Evolutionary conservation across 192 early-diverging fungal genomes (phyloP), one percentile per base, ranked within the genome.

Genomic region (Coemansia sp.): DNA sequence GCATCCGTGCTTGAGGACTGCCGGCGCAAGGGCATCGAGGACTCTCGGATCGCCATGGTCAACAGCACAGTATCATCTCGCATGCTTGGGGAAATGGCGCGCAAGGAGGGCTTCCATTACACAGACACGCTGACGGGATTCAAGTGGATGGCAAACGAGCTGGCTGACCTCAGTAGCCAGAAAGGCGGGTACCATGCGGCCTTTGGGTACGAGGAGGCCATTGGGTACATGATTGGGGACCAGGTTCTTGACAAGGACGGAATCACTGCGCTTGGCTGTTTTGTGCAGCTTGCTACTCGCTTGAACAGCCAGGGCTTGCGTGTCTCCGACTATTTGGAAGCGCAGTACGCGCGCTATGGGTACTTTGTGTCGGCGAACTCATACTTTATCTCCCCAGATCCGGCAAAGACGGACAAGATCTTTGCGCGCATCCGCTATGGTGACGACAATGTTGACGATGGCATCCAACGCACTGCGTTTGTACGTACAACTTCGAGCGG

Each of bases 161-260:
- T 91, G 34, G 86, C 90, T 35, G 83, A 87, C 11, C 65, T 97
- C 16, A 38, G 69, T 84, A 87, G 64, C 68, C 80, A 16, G 68
- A 87, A 64, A 92, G 44, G 39, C 12, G 39, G 92, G 16, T 86
- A 87, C 48, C 64, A 88, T 62, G 89, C 89, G 6, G 79, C 89
- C 24, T 95, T 98, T 75, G 94, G 89, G 15, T 98, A 92, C 72
- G 96, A 98, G 75, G 95, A 98, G 84, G 95, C 96, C 18, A 95
- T 98, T 55, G 95, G 93, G 34, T 92, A 93, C 78, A 94, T 93
- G 87, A 75, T 89, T 57, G 87, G 87, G 39, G 80, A 87, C 51
- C 81, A 87, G 52, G 95, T 96, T 41, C 86, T 88, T 35, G 95
- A 98, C 83, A 98, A 98, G 80, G 96, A 98, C 67, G 96, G 96